phyloP scores from a whole-genome alignment of 75 land plant genomes.

The Adiantum capillusveneris region DNA sequence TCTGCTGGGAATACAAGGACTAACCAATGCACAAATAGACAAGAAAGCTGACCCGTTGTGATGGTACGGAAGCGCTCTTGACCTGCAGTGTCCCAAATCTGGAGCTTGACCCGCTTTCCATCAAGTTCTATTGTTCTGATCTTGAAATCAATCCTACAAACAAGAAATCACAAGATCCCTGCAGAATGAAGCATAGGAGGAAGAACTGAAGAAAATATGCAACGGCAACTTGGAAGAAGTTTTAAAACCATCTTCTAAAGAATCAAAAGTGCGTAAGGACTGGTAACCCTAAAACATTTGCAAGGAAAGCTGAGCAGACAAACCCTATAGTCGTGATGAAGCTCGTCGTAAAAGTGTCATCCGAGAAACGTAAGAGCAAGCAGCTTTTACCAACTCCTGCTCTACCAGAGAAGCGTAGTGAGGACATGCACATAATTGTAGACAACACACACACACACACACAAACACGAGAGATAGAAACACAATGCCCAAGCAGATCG shows the following conservation, averaged over 20 bases:
- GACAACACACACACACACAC: neutral
- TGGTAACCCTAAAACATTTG: too few species aligned
- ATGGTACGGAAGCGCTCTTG: conserved; percentile 53
- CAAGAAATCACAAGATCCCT: too few species aligned
- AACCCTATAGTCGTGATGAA: conserved; percentile 45
- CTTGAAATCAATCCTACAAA: conserved; percentile 34
- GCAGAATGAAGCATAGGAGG: too few species aligned
- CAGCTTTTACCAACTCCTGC: conserved; percentile 38
- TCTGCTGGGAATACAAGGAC: neutral
- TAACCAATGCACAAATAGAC: neutral
- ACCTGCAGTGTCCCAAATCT: conserved; percentile 88
- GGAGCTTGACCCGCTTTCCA: conserved; percentile 71
- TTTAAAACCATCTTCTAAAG: too few species aligned
- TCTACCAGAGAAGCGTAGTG: neutral
- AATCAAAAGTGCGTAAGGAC: too few species aligned
- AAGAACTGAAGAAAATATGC: too few species aligned
- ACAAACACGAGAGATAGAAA: neutral
- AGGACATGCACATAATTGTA: neutral
- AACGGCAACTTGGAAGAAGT: too few species aligned
- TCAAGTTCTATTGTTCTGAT: conserved; percentile 62
- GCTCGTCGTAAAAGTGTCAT: conserved; percentile 36
- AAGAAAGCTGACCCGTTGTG: conserved; percentile 21
- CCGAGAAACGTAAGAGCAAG: conserved; percentile 32
- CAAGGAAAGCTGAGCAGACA: neutral
- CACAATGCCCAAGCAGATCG: neutral